Evolutionary conservation across 495 filamentous ascomycete genomes (phyloP), one percentile per base, ranked within the genome.

Genomic region (Penicillium angulare): DNA sequence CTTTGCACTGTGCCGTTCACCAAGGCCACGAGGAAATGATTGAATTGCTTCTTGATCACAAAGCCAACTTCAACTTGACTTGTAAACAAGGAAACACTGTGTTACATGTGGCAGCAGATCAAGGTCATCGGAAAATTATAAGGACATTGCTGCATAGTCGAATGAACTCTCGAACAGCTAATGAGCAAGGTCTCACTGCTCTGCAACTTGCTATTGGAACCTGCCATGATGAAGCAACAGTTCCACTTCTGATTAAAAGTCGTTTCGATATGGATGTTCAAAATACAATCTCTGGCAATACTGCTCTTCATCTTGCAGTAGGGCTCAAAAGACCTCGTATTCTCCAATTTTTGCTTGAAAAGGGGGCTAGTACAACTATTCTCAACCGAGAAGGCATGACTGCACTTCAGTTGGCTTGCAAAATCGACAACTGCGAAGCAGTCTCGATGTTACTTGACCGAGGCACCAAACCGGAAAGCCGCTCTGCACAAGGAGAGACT

Each of bases 11-110:
- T 47, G 74, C 73, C 0, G 66, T 68, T 1, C 44, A 56, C 29
- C 59, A 41, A 8, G 73, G 75, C 2, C 47, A 75, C 24, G 68
- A 69, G 0, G 57, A 68, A n/a, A 73, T 75, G 58, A 59, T 69
- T 6, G 64, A 65, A 29, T 57, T 74, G 0, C 45, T 79, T 1
- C 55, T 76, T 5, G 52, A 63, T 5, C 42, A 63, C 32, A 48
- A 48, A 5, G 64, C 57, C 6, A 55, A 72, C 34, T 31, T 49
- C 21, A 63, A 72, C 53, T 58, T 60, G 0, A 34, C 47, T 3
- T 35, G 44, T 8, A 39, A 41, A 18, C 10, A 64, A 9, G 71
- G 67, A 0, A 55, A 56, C 3, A 69, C 68, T 4, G 61, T 60
- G 0, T 49, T 74, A 9, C 67, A 70, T 18, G 43, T 67, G 4